Evolutionary conservation across 2,329 filamentous ascomycete species (phyloP).

Genomic region (Colletotrichum gloeosporioides): DNA sequence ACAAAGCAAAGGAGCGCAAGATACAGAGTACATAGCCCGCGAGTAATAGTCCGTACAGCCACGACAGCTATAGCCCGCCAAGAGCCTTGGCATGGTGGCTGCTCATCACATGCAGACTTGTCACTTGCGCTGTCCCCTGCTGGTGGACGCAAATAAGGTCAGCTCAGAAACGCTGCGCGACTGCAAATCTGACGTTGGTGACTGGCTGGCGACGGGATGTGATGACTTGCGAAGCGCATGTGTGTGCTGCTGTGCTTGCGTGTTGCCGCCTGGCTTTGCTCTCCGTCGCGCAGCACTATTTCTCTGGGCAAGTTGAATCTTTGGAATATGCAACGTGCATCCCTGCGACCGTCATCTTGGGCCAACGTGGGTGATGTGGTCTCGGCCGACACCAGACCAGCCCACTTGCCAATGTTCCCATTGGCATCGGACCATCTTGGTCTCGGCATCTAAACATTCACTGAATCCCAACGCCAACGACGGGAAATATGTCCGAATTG

Average conservation of each 20-base stretch:
- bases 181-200: neutral
- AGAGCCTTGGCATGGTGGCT: neutral
- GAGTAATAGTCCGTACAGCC: neutral
- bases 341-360: neutral
- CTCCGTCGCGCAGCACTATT: neutral
- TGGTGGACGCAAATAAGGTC: neutral
- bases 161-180: neutral
- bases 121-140: neutral
- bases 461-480: neutral
- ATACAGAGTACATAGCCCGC: neutral
- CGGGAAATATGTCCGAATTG: neutral
- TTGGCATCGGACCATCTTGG: neutral
- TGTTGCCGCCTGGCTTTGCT: neutral
- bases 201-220: neutral
- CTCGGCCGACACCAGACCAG: neutral
- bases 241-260: neutral
- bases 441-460: neutral
- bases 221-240: neutral
- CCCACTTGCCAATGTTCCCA: neutral
- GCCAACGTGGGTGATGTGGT: neutral
- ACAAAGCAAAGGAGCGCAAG: neutral
- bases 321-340: neutral
- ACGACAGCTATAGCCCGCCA: neutral
- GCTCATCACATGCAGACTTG: neutral
- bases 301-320: neutral